Evolutionary conservation across 768 basidiomycete species (phyloP), one percentile per base, ranked within the genome.

Genomic region (Phanerochaete sordida): DNA sequence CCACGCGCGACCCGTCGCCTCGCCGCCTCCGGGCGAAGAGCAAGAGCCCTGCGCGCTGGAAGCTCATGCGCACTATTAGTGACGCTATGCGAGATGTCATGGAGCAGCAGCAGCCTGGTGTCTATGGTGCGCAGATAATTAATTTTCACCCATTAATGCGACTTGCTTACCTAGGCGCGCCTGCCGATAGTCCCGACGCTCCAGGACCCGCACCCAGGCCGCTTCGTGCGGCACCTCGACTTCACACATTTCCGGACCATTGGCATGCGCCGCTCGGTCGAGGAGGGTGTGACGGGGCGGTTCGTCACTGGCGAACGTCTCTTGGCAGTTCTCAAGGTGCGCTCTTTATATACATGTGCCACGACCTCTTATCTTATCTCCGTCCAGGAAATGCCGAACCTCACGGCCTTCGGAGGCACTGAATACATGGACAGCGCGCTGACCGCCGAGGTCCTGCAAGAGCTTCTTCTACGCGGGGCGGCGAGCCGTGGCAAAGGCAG

Each of bases 391-490:
- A 86, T 88, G 75, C 92, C 93, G 0, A 94, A 94, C 64, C 77
- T 98, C 12, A 79, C 79, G 19, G 81, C 86, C 9, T 93, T 99
- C 64, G 95, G 95, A n/a, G 95, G 93, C 5, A 98, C 96, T 1
- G 96, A 99, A 72, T 99, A 98, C 71, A 98, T 99, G 92, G 96
- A 99, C 65, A 88, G 91, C 3, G 88, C 96, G 0, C 79, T 99
- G 44, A 91, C 88, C 13, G 76, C 91, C 16, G 79, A 87, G 0
- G 95, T 98, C 19, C 77, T 99, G 12, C 90, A 87, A 56, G 96
- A 98, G 69, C 76, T 99, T 19, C 86, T 99, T 67, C 84, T 98
- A 61, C 87, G 96, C 28, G 95, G 96, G 27, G 75, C 79, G 7
- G 81, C 84, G 9, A 87, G 88, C 27, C 83, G 86, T 44, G 84